phyloP scores from a whole-genome alignment of 208 protist genomes.

The Wallacemonas sp. region DNA sequence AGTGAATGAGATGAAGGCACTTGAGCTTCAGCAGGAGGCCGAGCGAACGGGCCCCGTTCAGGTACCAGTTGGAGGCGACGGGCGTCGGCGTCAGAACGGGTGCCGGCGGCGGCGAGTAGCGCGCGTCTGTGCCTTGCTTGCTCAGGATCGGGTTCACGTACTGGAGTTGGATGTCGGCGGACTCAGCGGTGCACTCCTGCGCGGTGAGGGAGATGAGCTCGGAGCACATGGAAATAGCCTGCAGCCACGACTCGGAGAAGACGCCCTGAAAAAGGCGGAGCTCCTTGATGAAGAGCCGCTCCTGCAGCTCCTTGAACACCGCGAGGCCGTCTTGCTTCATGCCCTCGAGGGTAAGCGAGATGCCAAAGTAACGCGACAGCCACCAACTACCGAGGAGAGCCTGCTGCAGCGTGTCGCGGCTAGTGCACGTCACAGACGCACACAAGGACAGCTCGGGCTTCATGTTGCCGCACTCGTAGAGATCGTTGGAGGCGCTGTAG shows the following conservation, averaged over 20 bases:
- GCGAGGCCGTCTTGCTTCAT: slow-evolving; percentile 47
- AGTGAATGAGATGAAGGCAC: slow-evolving; percentile 60
- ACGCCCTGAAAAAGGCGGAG: slow-evolving; percentile 47
- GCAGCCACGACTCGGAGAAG: slow-evolving; percentile 59
- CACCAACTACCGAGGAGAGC: slow-evolving; percentile 58
- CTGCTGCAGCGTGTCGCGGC: slow-evolving; percentile 27
- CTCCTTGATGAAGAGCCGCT: slow-evolving; percentile 47
- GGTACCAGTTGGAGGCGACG: slow-evolving; percentile 53
- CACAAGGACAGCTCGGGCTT: slow-evolving; percentile 45
- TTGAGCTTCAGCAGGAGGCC: slow-evolving; percentile 59
- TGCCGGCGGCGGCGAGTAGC: neutral
- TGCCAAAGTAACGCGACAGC: slow-evolving; percentile 65
- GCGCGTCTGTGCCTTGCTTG: slow-evolving; percentile 3
- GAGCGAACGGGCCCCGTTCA: slow-evolving; percentile 57
- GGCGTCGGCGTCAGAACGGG: neutral
- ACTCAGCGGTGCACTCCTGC: slow-evolving; percentile 45
- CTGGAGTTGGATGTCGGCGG: slow-evolving; percentile 44
- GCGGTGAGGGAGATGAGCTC: slow-evolving; percentile 58
- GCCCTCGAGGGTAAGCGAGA: slow-evolving; percentile 61
- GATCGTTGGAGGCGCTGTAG: neutral
- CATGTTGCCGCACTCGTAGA: slow-evolving; percentile 30
- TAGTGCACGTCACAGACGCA: slow-evolving; percentile 40
- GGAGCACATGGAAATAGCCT: slow-evolving; percentile 59
- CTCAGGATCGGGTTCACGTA: slow-evolving; percentile 77
- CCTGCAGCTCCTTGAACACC: slow-evolving; percentile 49